Evolutionary conservation across 2,329 filamentous ascomycete species (phyloP).

Genomic region (Aspergillus oerlinghausenensis): DNA sequence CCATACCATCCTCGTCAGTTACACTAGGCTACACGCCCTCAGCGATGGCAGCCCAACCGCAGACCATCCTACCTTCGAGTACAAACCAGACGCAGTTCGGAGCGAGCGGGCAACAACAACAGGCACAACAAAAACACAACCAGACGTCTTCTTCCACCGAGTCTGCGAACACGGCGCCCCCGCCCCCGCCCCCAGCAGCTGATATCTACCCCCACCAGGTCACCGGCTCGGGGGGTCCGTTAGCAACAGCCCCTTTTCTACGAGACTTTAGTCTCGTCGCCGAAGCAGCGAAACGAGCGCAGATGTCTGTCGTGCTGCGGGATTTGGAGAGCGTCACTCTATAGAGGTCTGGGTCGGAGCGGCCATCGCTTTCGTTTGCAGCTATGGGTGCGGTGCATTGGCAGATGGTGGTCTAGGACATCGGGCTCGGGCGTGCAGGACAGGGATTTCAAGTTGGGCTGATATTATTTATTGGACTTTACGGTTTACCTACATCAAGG

Average conservation of each 20-base stretch:
- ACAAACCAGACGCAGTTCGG: neutral
- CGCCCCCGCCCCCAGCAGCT: constrained; percentile 10
- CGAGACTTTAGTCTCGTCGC: constrained; percentile 81
- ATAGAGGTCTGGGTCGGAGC: constrained; percentile 14
- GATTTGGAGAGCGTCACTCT: constrained; percentile 60
- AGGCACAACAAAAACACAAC: constrained; percentile 6
- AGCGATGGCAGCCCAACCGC: constrained; percentile 1
- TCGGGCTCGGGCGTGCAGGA: neutral
- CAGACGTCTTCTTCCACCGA: constrained; percentile 7
- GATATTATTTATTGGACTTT: neutral
- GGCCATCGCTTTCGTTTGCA: neutral
- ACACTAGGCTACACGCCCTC: constrained; percentile 1
- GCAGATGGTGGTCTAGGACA: too few relatives aligned
- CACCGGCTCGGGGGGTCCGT: constrained; percentile 27
- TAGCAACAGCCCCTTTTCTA: constrained; percentile 59
- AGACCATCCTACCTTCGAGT: neutral
- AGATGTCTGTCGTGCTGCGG: constrained; percentile 82
- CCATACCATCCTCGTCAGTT: neutral
- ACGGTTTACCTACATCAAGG: neutral
- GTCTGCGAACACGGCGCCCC: constrained; percentile 7
- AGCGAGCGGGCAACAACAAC: neutral
- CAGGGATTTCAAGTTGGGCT: neutral
- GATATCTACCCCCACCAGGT: constrained; percentile 22
- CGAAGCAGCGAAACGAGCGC: constrained; percentile 87
- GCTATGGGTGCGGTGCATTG: neutral